Percentiles rank a stretch among this genome's conserved stretches.
Conservation (phyloP, 1,284 basidiomycete species). For the Neolentinus lepideus region DNA sequence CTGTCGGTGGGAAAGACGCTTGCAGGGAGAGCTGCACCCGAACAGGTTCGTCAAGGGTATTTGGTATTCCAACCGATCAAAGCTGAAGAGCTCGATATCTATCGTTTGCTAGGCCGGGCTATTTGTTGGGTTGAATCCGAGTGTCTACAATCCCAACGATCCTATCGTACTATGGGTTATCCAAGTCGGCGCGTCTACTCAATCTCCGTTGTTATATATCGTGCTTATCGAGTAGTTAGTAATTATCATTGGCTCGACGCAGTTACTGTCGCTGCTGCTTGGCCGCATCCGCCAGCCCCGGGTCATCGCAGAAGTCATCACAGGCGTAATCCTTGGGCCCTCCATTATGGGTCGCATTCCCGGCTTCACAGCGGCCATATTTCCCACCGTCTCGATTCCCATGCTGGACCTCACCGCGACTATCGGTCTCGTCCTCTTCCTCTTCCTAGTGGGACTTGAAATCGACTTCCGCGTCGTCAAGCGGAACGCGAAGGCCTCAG, state of each 20-base stretch:
- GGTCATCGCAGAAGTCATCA: constrained; percentile 86
- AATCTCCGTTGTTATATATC: constrained; percentile 8
- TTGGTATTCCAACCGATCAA: too few species aligned
- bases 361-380: constrained; percentile 63
- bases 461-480: constrained; percentile 68
- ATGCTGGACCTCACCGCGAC: constrained; percentile 79
- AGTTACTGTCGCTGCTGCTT: constrained; percentile 59
- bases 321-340: constrained; percentile 75
- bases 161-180: constrained; percentile 84
- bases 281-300: constrained; percentile 72
- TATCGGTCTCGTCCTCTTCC: constrained; percentile 85
- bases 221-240: constrained; percentile 25
- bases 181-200: constrained; percentile 46
- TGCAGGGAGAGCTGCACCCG: constrained; percentile 30
- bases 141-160: constrained; percentile 48
- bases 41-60: constrained; percentile 32
- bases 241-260: constrained; percentile 72
- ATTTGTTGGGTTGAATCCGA: constrained; percentile 62
- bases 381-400: constrained; percentile 66
- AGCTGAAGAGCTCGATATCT: background rate
- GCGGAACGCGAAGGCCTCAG: constrained; percentile 35
- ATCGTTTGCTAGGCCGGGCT: constrained; percentile 43
- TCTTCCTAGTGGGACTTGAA: constrained; percentile 87
- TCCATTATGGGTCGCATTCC: constrained; percentile 75
- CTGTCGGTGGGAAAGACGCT: constrained; percentile 19